Conservation (phyloP, 768 basidiomycete species). For the Mrakia hoshinonis region DNA sequence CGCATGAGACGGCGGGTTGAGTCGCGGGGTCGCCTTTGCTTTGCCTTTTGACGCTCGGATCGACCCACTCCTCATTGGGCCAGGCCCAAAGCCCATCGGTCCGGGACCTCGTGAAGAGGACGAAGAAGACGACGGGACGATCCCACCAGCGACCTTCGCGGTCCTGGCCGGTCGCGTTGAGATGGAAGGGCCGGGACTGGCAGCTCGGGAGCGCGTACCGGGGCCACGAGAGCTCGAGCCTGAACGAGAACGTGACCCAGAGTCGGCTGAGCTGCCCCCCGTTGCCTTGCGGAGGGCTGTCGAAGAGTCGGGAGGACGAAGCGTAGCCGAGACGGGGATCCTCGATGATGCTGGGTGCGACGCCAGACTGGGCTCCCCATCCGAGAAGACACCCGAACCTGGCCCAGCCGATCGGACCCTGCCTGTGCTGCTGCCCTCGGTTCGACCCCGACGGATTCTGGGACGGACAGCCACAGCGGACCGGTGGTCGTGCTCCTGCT, state of each 20-base stretch:
- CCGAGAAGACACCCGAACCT: not conserved
- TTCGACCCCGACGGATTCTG: conserved; percentile 10
- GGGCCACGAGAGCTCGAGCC: not conserved
- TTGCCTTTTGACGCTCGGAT: conserved; percentile 6
- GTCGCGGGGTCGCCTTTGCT: not conserved
- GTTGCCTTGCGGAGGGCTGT: not conserved
- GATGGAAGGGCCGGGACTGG: not conserved
- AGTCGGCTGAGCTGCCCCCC: not conserved
- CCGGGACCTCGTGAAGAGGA: not conserved
- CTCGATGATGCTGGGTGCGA: not conserved
- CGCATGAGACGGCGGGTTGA: not conserved
- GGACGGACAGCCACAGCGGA: not conserved
- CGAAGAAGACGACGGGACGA: not conserved
- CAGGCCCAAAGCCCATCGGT: not conserved
- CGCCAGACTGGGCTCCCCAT: not conserved
- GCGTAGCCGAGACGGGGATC: conserved; percentile 3
- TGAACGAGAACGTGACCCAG: not conserved
- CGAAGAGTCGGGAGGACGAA: not conserved
- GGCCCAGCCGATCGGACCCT: not conserved
- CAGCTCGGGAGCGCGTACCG: not conserved
- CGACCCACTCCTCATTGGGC: not conserved
- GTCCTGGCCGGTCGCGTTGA: not conserved
- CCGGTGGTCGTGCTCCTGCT: conserved; percentile 9
- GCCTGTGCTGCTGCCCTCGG: not conserved
- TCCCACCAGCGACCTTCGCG: not conserved